Base-by-base conservation (phyloP, 2,329 filamentous ascomycete genomes). In the Epichloe coenophiala region DNA sequence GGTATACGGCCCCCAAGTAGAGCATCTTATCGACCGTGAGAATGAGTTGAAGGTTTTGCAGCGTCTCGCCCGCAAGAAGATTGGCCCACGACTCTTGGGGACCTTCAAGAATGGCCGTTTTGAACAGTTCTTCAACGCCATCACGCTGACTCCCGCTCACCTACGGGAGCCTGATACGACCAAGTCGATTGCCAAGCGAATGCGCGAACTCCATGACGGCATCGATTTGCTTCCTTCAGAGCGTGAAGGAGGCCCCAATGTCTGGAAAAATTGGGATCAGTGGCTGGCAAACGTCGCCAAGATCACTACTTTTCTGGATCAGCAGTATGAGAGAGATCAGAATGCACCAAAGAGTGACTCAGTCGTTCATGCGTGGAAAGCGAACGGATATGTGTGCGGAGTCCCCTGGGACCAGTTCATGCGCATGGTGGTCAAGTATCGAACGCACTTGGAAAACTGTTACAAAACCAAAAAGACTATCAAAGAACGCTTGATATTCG, bases 91-190 rank as follows among this genome's bases (percentile, higher is more conserved):
- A 15, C 73, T 98, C 33, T 74, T 98, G 1, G 93, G 93, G 1
- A 96, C 88, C 0, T 98, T 98, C 65, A 80, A 77, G 49, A 98
- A 98, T 61, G 93, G 93, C 9, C 86, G 93, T 5, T 98, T 98
- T 57, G 93, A 98, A 68, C 85, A 98, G 65, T 97, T 83, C 63
- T 86, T 96, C 63, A 81, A 95, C 62, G 89, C 93, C 1, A 80
- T 80, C 38, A 83, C 93, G 1, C 76, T 98, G 41, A 91, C 83
- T 0, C 76, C 84, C 0, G 73, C 78, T 27, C 86, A 95, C 57
- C 69, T 98, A 44, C 83, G 88, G 38, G 80, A 87, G 35, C 79
- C 87, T 0, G 86, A 88, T 47, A 96, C 88, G 0, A 94, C 86
- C 36, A 86, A 80, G 61, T 87, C 95, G 63, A 98, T 98, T 61